phyloP scores from a whole-genome alignment of 345 rosid genomes.

The Aquilaria malaccensis region DNA sequence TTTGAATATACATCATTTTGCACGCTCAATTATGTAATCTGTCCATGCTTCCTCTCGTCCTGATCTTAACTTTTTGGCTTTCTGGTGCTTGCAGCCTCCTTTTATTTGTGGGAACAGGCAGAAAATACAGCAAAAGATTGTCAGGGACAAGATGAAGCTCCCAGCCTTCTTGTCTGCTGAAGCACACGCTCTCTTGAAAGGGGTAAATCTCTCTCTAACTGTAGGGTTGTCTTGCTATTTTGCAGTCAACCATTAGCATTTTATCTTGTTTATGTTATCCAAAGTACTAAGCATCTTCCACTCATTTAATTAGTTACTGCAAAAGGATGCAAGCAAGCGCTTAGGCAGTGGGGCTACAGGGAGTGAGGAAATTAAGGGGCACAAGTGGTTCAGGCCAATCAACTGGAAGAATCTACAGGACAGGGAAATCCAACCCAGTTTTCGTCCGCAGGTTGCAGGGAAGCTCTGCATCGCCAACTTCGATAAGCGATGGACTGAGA shows the following conservation, averaged over 20 bases:
- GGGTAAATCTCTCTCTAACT: slow-evolving; percentile 34
- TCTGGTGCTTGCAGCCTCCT: slow-evolving; percentile 57
- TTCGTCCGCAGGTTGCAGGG: slow-evolving; percentile 75
- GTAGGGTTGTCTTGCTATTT: too few species aligned
- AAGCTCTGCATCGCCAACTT: slow-evolving; percentile 82
- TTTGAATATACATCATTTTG: too few species aligned
- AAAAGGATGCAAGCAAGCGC: slow-evolving; percentile 66
- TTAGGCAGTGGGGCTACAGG: slow-evolving; percentile 69
- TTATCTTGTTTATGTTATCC: not conserved
- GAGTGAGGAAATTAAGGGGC: slow-evolving; percentile 60
- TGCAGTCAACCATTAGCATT: too few species aligned
- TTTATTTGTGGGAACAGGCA: slow-evolving; percentile 53
- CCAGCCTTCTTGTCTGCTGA: slow-evolving; percentile 63
- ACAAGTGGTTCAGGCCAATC: slow-evolving; percentile 80
- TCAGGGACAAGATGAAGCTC: slow-evolving; percentile 77
- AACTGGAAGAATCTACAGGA: slow-evolving; percentile 88
- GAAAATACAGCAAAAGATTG: slow-evolving; percentile 72
- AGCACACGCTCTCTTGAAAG: slow-evolving; percentile 78
- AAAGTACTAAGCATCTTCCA: not conserved
- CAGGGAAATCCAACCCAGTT: slow-evolving; percentile 70
- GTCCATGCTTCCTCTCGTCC: not conserved
- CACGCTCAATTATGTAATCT: too few species aligned
- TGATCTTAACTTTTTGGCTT: not conserved
- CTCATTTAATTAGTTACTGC: slow-evolving; percentile 45
- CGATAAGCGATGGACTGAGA: slow-evolving; percentile 79